Evolutionary conservation across 169 alveolate genomes (phyloP).

Genomic region (Eimeria sp.): DNA sequence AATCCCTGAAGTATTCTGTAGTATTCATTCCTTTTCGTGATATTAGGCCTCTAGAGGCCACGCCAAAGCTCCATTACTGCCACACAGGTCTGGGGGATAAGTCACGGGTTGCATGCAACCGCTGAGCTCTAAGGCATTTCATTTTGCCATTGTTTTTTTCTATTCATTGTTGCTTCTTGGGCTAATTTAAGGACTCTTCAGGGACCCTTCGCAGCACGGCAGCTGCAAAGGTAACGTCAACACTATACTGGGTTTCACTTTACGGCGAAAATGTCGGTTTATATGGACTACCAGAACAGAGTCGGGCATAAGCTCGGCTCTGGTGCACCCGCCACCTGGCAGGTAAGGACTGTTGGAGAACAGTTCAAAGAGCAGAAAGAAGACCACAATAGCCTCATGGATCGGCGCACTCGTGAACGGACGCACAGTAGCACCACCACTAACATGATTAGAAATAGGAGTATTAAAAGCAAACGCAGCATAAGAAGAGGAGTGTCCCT

Average conservation of each 20-base stretch:
- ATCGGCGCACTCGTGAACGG: background rate
- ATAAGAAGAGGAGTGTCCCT: background rate
- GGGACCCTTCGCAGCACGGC: background rate
- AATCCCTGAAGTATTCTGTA: too few species aligned
- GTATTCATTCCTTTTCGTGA: too few species aligned
- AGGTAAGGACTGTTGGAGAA: constrained; percentile 78
- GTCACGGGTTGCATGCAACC: background rate
- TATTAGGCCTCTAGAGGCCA: too few species aligned
- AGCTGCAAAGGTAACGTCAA: background rate
- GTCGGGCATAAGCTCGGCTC: constrained; percentile 99
- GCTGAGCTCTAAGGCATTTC: background rate
- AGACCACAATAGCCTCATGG: background rate
- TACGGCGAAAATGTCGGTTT: constrained; percentile 84
- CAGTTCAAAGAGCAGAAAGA: background rate
- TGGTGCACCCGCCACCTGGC: constrained; percentile 98
- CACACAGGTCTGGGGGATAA: background rate
- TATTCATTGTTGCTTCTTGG: background rate
- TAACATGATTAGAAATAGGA: background rate
- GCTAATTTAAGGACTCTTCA: background rate
- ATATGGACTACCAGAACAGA: constrained; percentile 98
- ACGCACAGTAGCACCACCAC: constrained; percentile 2
- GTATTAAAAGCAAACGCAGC: background rate
- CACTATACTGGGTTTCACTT: background rate
- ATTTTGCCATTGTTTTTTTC: background rate
- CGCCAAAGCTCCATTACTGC: background rate